Percentiles rank a stretch among this genome's conserved stretches.
Conservation (phyloP, 1,284 basidiomycete species). For the Tilletiopsis washingtonensis region DNA sequence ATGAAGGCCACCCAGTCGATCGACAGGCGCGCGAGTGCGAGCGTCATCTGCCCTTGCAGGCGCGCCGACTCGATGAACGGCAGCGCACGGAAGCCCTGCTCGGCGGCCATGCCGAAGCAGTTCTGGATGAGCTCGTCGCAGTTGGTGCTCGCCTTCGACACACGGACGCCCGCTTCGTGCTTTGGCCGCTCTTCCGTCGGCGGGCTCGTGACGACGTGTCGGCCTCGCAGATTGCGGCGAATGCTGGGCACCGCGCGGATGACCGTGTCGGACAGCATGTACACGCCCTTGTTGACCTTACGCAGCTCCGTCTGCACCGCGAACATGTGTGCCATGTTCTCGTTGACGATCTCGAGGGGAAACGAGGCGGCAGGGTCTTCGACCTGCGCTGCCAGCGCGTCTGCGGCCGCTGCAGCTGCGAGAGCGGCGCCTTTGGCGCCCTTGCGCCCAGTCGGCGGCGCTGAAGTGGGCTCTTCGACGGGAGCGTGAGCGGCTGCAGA, state of each 20-base stretch:
- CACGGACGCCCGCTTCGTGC: too few relatives aligned
- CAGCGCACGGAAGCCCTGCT: slow-evolving; percentile 53
- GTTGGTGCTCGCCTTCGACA: neutral
- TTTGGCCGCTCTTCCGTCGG: slow-evolving; percentile 62
- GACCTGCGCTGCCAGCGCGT: neutral
- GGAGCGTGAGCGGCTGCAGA: slow-evolving; percentile 11
- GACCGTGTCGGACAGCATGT: slow-evolving; percentile 83
- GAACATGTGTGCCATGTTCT: slow-evolving; percentile 86
- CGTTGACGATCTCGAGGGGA: slow-evolving; percentile 58
- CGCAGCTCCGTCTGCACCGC: slow-evolving; percentile 79
- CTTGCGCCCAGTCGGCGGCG: too few relatives aligned
- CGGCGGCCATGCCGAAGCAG: slow-evolving; percentile 92
- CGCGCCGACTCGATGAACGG: slow-evolving; percentile 42
- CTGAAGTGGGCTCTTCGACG: too few relatives aligned
- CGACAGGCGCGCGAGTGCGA: slow-evolving; percentile 34
- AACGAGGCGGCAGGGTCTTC: slow-evolving; percentile 31
- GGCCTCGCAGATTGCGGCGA: slow-evolving; percentile 17
- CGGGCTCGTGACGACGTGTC: slow-evolving; percentile 50
- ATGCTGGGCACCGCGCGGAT: slow-evolving; percentile 57
- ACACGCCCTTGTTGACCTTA: slow-evolving; percentile 80
- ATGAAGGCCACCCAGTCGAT: slow-evolving; percentile 88
- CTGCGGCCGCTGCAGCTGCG: neutral
- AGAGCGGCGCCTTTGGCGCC: neutral
- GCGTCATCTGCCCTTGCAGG: slow-evolving; percentile 35
- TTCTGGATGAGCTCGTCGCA: slow-evolving; percentile 73